phyloP scores from a whole-genome alignment of 352 stramenopile genomes.

The Phytophthora ohioensis region DNA sequence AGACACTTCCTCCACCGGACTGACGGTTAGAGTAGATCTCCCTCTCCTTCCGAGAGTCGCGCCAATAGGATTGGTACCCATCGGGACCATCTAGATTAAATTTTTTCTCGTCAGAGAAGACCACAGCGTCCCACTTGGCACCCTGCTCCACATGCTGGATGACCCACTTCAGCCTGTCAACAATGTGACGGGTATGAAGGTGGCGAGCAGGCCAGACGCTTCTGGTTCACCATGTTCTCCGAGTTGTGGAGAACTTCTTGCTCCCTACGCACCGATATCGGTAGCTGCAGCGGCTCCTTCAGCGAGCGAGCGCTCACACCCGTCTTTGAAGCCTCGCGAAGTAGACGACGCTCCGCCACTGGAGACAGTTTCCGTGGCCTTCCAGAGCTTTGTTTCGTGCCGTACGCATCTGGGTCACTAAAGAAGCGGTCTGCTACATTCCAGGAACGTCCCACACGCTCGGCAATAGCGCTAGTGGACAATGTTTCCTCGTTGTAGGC shows the following conservation, averaged over 20 bases:
- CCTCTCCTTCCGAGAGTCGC: not conserved
- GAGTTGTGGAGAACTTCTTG: conserved; percentile 12
- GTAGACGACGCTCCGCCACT: not conserved
- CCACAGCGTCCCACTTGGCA: not conserved
- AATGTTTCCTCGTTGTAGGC: not conserved
- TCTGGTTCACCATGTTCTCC: conserved; percentile 10
- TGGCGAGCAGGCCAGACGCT: not conserved
- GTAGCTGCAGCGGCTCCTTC: conserved; percentile 7
- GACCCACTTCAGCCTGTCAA: not conserved
- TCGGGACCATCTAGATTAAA: not conserved
- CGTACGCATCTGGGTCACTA: not conserved
- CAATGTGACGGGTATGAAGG: not conserved
- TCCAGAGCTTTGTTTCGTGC: not conserved
- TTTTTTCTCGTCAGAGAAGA: not conserved
- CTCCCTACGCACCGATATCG: conserved; percentile 2
- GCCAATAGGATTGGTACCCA: not conserved
- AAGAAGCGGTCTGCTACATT: not conserved
- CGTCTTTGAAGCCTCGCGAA: conserved; percentile 5
- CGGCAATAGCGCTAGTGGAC: not conserved
- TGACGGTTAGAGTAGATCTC: not conserved
- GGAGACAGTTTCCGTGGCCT: not conserved
- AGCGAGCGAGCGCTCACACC: not conserved
- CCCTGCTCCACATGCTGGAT: not conserved
- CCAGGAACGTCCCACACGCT: not conserved
- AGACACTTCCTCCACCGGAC: not conserved